Evolutionary conservation across 306 rosid species (phyloP).

Genomic region (Albizia julibrissin): DNA sequence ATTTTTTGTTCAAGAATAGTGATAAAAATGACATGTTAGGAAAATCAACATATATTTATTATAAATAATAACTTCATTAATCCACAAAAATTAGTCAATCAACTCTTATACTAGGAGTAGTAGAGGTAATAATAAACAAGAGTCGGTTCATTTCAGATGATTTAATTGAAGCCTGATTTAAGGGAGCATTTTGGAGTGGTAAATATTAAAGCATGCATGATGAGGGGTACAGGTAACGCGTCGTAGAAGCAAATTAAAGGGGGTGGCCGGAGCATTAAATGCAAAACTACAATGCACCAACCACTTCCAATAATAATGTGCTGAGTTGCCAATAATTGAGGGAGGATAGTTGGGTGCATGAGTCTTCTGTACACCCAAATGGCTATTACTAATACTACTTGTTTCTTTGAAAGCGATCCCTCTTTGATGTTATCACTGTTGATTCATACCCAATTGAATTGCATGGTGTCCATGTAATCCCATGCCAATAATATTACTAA

Average conservation of each 20-base stretch:
- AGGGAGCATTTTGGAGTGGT: slow-evolving; percentile 10
- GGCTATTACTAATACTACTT: slow-evolving; percentile 22
- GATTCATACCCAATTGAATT: not conserved
- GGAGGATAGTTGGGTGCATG: slow-evolving; percentile 36
- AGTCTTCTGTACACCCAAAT: slow-evolving; percentile 30
- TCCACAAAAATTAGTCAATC: too few relatives aligned
- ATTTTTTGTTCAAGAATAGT: too few relatives aligned
- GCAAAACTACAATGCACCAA: slow-evolving; percentile 46
- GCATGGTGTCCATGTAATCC: slow-evolving; percentile 28
- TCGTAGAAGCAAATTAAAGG: slow-evolving; percentile 17
- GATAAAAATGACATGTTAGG: too few relatives aligned
- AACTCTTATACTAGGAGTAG: too few relatives aligned
- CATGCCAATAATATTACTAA: not conserved
- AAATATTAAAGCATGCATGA: slow-evolving; percentile 6
- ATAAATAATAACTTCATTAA: too few relatives aligned
- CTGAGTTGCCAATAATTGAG: slow-evolving; percentile 45
- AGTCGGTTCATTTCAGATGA: too few relatives aligned
- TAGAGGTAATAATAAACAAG: too few relatives aligned
- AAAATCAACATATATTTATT: too few relatives aligned
- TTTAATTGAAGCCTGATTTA: not conserved
- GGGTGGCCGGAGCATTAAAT: slow-evolving; percentile 37
- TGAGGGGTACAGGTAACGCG: slow-evolving; percentile 32
- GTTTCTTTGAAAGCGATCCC: slow-evolving; percentile 4
- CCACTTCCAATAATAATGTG: slow-evolving; percentile 41
- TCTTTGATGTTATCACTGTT: slow-evolving; percentile 1